Evolutionary conservation across 148 eudicot species (phyloP).

Genomic region (Chenopodium quinoa): DNA sequence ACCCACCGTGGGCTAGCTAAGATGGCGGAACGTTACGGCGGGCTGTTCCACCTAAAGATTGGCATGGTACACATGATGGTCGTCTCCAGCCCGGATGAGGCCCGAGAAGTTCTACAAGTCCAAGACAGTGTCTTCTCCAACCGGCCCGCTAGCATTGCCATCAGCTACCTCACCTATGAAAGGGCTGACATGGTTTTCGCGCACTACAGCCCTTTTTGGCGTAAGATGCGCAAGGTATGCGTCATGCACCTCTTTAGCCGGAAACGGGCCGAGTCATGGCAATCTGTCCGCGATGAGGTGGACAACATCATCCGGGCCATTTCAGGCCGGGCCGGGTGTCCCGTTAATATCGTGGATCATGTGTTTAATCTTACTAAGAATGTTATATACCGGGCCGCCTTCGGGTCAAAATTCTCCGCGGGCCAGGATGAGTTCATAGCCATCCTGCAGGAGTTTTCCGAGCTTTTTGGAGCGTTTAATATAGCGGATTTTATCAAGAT

Average conservation of each 20-base stretch:
- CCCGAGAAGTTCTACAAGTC: constrained; percentile 58
- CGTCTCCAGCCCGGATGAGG: constrained; percentile 50
- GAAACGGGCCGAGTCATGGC: constrained; percentile 71
- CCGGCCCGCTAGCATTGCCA: constrained; percentile 67
- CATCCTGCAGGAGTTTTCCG: constrained; percentile 60
- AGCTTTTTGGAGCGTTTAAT: constrained; percentile 65
- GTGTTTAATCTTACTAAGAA: constrained; percentile 56
- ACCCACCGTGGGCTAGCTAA: constrained; percentile 42
- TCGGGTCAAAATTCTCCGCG: constrained; percentile 46
- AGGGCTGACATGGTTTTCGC: constrained; percentile 74
- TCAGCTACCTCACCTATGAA: constrained; percentile 56
- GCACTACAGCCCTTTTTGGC: constrained; percentile 74
- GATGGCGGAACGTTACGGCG: constrained; percentile 45
- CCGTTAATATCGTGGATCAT: constrained; percentile 48
- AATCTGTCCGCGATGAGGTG: constrained; percentile 63
- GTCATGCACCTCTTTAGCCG: constrained; percentile 65
- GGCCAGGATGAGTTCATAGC: constrained; percentile 51
- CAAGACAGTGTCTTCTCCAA: constrained; percentile 65
- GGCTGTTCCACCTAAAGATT: constrained; percentile 52
- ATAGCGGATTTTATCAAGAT: constrained; percentile 71
- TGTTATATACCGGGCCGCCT: constrained; percentile 60
- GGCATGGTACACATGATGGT: constrained; percentile 56
- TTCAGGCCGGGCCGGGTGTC: constrained; percentile 24
- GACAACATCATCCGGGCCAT: constrained; percentile 29
- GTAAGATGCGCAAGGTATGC: constrained; percentile 71